Evolutionary conservation across 75 land plant species (phyloP).

Genomic region (Selaginella tamariscina): DNA sequence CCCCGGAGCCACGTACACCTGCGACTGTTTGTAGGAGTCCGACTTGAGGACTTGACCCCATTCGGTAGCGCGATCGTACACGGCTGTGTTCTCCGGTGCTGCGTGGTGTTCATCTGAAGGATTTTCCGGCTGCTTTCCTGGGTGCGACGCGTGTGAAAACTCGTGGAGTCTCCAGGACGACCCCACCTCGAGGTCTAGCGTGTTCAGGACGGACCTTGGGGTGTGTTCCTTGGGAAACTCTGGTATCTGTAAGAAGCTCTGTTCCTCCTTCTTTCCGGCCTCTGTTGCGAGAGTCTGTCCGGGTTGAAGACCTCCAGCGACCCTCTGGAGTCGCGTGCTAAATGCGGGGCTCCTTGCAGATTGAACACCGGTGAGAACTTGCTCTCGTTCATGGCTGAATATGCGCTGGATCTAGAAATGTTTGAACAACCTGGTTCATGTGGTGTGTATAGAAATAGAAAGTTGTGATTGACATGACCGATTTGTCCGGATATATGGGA

Average conservation of each 20-base stretch:
- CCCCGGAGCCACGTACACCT: background rate
- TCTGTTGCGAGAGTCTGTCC: constrained; percentile 8
- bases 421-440: too few species aligned
- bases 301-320: constrained; percentile 83
- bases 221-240: background rate
- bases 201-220: background rate
- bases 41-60: constrained; percentile 80
- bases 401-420: too few species aligned
- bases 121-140: background rate
- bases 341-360: too few species aligned
- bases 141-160: background rate
- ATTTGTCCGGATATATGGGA: too few species aligned
- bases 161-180: background rate
- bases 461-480: too few species aligned
- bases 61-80: constrained; percentile 42
- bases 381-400: too few species aligned
- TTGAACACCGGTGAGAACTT: too few species aligned
- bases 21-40: constrained; percentile 30
- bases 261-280: background rate
- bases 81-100: background rate
- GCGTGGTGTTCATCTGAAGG: background rate
- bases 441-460: too few species aligned
- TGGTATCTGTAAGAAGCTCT: background rate
- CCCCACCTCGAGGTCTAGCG: background rate
- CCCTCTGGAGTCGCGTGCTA: constrained; percentile 50